phyloP scores from a whole-genome alignment of 805 yeast species.

The Groenewaldozyma tartarivorans region DNA sequence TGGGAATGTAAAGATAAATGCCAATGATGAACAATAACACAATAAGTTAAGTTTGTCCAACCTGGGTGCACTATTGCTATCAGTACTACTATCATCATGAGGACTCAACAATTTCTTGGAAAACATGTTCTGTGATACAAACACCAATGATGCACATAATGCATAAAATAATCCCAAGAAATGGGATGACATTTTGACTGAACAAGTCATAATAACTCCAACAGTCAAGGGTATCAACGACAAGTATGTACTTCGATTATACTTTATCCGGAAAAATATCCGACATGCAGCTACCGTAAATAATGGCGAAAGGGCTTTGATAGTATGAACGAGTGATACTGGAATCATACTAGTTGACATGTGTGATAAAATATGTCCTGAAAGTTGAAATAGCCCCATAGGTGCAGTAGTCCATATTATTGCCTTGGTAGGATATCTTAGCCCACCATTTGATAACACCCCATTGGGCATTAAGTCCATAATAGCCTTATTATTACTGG shows the following conservation, averaged over 20 bases:
- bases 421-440: constrained; percentile 19
- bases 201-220: constrained; percentile 69
- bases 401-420: constrained; percentile 52
- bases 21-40: constrained; percentile 67
- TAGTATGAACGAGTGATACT: constrained; percentile 90
- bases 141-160: constrained; percentile 55
- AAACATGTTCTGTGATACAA: constrained; percentile 80
- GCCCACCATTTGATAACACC: constrained; percentile 22
- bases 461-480: constrained; percentile 30
- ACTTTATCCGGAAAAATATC: constrained; percentile 46
- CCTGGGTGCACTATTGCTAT: constrained; percentile 22
- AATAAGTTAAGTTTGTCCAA: constrained; percentile 78
- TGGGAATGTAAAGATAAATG: constrained; percentile 60
- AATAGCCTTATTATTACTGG: constrained; percentile 25
- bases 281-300: constrained; percentile 77
- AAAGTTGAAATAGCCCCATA: constrained; percentile 88
- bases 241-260: constrained; percentile 57
- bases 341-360: constrained; percentile 88
- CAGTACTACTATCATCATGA: constrained; percentile 1
- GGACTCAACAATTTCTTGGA: constrained; percentile 72
- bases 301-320: constrained; percentile 85
- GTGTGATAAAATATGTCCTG: constrained; percentile 86
- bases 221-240: constrained; percentile 69
- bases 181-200: constrained; percentile 35
- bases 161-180: constrained; percentile 63